Evolutionary conservation across 306 rosid species (phyloP).

Genomic region (Carpinus fangiana): DNA sequence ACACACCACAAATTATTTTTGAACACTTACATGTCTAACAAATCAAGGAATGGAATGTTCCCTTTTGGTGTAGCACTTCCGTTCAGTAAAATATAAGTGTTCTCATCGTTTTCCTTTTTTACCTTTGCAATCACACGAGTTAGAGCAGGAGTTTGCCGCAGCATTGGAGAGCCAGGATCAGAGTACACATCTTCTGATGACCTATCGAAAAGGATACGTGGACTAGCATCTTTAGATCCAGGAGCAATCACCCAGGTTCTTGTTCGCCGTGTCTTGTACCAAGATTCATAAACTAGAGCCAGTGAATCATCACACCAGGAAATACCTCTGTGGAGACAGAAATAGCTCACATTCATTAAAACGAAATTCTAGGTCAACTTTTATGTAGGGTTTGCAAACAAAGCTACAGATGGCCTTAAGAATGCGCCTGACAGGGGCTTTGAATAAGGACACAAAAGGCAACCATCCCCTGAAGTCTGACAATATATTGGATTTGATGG

Average conservation of each 20-base stretch:
- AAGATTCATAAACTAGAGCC: conserved; percentile 92
- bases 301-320: conserved; percentile 93
- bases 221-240: conserved; percentile 59
- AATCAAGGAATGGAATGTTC: conserved; percentile 93
- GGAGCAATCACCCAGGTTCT: conserved; percentile 91
- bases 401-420: background rate
- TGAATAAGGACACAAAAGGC: conserved; percentile 9
- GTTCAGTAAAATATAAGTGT: conserved; percentile 68
- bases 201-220: conserved; percentile 85
- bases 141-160: conserved; percentile 81
- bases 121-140: conserved; percentile 77
- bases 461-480: conserved; percentile 7
- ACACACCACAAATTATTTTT: conserved; percentile 19
- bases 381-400: background rate
- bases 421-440: background rate
- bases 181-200: conserved; percentile 98
- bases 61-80: conserved; percentile 94
- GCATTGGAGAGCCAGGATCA: conserved; percentile 97
- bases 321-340: conserved; percentile 68
- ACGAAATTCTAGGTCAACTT: conserved; percentile 11
- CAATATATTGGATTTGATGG: background rate
- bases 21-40: conserved; percentile 84
- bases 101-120: conserved; percentile 62
- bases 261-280: conserved; percentile 84
- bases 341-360: conserved; percentile 16